Conservation (phyloP, 2,329 filamentous ascomycete species). For the Diatrype stigma region DNA sequence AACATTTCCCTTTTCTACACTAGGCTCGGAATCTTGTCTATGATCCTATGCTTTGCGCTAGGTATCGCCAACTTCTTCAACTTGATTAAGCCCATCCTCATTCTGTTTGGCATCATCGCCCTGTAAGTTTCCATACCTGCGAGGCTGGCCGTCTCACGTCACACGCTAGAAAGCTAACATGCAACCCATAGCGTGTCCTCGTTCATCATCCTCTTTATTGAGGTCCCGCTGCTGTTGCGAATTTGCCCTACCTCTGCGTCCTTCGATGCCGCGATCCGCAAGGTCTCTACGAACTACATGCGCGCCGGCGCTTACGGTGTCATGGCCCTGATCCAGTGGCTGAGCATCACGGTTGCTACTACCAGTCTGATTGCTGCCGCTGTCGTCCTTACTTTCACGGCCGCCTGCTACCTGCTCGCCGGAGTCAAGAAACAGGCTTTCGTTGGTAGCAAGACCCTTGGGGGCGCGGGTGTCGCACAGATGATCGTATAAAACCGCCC, state of each 20-base stretch:
- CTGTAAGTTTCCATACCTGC: slow-evolving; percentile 39
- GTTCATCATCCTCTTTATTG: slow-evolving; percentile 76
- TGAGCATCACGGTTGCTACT: slow-evolving; percentile 62
- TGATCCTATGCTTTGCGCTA: slow-evolving; percentile 66
- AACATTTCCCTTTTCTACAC: slow-evolving; percentile 8
- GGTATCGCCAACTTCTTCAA: slow-evolving; percentile 66
- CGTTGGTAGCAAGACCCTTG: slow-evolving; percentile 91
- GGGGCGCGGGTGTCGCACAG: slow-evolving; percentile 88
- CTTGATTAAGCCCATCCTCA: slow-evolving; percentile 39
- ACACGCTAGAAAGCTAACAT: background rate
- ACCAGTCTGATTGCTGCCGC: slow-evolving; percentile 83
- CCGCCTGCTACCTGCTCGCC: slow-evolving; percentile 74
- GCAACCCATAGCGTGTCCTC: slow-evolving; percentile 56
- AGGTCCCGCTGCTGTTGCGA: slow-evolving; percentile 90
- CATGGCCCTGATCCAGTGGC: slow-evolving; percentile 81
- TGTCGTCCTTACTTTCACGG: slow-evolving; percentile 72
- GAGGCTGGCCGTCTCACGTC: background rate
- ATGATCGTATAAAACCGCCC: slow-evolving; percentile 81
- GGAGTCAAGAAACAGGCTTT: slow-evolving; percentile 81
- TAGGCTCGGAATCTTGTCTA: slow-evolving; percentile 66
- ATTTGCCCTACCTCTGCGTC: slow-evolving; percentile 92
- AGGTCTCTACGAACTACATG: slow-evolving; percentile 95
- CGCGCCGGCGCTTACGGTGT: slow-evolving; percentile 79
- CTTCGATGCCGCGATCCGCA: slow-evolving; percentile 87
- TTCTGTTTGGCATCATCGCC: slow-evolving; percentile 50